phyloP scores from a whole-genome alignment of 345 rosid species.

The Gossypioides kirkii region DNA sequence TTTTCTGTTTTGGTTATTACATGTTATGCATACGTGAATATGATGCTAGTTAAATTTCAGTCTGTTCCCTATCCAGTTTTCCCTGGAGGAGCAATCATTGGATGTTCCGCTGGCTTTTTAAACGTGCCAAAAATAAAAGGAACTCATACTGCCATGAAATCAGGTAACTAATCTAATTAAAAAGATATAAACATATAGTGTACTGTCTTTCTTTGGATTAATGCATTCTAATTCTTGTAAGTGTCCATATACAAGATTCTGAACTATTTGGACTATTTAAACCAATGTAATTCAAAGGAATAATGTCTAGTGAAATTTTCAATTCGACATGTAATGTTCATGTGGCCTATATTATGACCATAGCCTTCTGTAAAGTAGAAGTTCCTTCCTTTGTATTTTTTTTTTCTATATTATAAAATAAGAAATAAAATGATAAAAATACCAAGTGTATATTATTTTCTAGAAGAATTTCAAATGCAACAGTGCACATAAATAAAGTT shows the following conservation, averaged over 20 bases:
- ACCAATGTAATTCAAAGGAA: not conserved
- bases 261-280: not conserved
- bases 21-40: constrained; percentile 38
- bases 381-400: not conserved
- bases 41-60: constrained; percentile 93
- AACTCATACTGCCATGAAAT: constrained; percentile 98
- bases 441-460: not conserved
- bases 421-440: not conserved
- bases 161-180: constrained; percentile 45
- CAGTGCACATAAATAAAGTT: not conserved
- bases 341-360: not conserved
- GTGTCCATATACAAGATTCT: not conserved
- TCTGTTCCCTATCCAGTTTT: constrained; percentile 97
- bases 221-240: not conserved
- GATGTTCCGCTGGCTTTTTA: constrained; percentile 94
- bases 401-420: not conserved
- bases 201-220: too few species aligned
- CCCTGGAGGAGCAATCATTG: constrained; percentile 94
- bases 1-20: constrained; percentile 4
- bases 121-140: constrained; percentile 98
- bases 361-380: not conserved
- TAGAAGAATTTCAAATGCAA: not conserved
- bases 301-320: not conserved
- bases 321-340: not conserved
- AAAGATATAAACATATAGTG: not conserved